A percentile compares a stretch with the other conserved stretches of the same genome.
phyloP scores from a whole-genome alignment of 1,139 yeast genomes.

The Yamadazyma membranifaciens region DNA sequence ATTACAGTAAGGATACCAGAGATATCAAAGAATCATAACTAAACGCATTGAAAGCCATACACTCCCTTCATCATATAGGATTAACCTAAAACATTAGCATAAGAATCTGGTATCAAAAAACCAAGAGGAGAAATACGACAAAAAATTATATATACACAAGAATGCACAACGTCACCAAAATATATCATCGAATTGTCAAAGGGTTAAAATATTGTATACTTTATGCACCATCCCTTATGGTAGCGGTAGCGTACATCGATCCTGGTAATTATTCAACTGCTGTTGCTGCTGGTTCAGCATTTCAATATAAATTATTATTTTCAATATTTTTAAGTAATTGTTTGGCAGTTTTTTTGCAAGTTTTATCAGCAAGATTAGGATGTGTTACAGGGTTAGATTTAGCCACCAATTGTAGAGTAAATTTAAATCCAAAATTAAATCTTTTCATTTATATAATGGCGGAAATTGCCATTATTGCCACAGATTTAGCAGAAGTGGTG shows the following conservation, averaged over 20 bases:
- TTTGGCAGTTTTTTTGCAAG: slow-evolving; percentile 83
- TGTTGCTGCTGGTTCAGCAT: slow-evolving; percentile 89
- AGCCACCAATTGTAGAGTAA: slow-evolving; percentile 81
- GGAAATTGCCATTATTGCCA: slow-evolving; percentile 86
- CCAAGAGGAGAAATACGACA: no score
- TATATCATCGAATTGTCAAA: no score
- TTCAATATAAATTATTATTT: slow-evolving; percentile 78
- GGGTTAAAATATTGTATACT: no score
- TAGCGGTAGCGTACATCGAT: slow-evolving; percentile 94
- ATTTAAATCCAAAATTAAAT: slow-evolving; percentile 64
- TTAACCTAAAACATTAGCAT: no score
- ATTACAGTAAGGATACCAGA: background rate
- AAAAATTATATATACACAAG: no score
- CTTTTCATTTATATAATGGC: slow-evolving; percentile 67
- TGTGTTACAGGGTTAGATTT: slow-evolving; percentile 88
- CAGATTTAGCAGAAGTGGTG: slow-evolving; percentile 91
- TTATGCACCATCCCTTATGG: slow-evolving; percentile 76
- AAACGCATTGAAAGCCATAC: no score
- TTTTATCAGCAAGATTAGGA: slow-evolving; percentile 80
- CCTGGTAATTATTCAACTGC: slow-evolving; percentile 97
- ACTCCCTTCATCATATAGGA: no score
- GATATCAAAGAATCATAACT: background rate
- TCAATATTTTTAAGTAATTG: slow-evolving; percentile 78
- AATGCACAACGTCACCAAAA: no score
- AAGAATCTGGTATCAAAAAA: no score